Percentiles rank a stretch among this genome's conserved stretches.
Evolutionary conservation across 305 asterid species (phyloP).

Genomic region (Solanum hybrid): DNA sequence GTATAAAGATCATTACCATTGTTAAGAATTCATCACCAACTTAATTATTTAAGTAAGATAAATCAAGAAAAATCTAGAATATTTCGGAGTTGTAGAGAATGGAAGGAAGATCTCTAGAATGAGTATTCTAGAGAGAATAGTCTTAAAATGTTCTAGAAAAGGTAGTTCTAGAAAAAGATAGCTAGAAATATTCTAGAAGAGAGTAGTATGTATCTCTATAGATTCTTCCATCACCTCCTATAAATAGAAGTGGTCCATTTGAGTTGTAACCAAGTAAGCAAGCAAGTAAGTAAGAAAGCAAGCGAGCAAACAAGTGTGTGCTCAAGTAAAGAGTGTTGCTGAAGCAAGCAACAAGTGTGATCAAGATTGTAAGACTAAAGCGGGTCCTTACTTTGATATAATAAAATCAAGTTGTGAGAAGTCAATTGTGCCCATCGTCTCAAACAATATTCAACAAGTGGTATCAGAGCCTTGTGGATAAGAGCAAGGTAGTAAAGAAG

Average conservation of each 20-base stretch:
- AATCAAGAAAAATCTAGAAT: background rate
- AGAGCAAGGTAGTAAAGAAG: background rate
- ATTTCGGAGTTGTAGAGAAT: background rate
- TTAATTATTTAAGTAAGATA: background rate
- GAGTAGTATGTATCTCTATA: background rate
- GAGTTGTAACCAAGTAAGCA: background rate
- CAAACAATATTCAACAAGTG: background rate
- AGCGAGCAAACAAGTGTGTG: background rate
- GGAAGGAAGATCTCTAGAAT: background rate
- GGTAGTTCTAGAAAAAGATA: background rate
- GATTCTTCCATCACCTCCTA: background rate
- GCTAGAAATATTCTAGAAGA: background rate
- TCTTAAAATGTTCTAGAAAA: background rate
- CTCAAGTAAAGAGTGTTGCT: background rate
- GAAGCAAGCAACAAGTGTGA: background rate
- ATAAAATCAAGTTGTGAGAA: background rate
- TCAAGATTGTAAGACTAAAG: background rate
- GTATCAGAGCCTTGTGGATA: background rate
- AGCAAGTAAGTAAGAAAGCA: background rate
- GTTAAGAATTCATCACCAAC: background rate
- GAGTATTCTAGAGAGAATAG: background rate
- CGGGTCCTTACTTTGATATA: background rate
- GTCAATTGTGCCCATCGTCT: background rate
- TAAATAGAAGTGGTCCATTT: background rate
- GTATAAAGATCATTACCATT: conserved; percentile 55